Percentiles rank a stretch among this genome's conserved stretches.
These are phyloP conservation scores for Rhododendron griersonianum DNA, from an alignment of 148 eudicot genomes.

Conservation along the genomic window DNA sequence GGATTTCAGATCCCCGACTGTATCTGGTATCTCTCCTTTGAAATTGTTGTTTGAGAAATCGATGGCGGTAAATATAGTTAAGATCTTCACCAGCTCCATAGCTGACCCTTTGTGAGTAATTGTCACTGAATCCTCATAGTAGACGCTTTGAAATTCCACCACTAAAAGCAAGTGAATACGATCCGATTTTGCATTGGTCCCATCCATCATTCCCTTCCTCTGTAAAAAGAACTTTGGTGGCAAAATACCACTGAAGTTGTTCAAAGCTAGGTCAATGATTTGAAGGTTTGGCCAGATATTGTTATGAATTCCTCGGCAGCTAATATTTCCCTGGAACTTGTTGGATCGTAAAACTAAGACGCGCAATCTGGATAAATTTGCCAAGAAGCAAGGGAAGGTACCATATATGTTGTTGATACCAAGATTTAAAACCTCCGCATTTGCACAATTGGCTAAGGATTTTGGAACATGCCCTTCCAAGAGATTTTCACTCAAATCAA, in stretches of 20 bases:
- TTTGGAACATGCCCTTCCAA: conserved; percentile 39
- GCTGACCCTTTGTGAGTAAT: conserved; percentile 32
- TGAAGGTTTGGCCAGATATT: conserved; percentile 29
- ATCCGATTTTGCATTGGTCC: background rate
- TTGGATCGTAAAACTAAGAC: conserved; percentile 40
- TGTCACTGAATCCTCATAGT: conserved; percentile 25
- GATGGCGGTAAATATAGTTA: conserved; percentile 33
- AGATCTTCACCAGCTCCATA: conserved; percentile 37
- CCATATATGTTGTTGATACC: conserved; percentile 40
- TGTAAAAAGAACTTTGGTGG: background rate
- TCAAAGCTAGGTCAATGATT: conserved; percentile 36
- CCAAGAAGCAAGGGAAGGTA: conserved; percentile 45
- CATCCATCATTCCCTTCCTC: conserved; percentile 20
- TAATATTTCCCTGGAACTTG: background rate
- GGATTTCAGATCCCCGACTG: conserved; percentile 16
- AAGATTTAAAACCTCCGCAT: conserved; percentile 41
- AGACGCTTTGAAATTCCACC: accelerated
- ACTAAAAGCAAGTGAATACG: background rate
- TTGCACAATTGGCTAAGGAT: conserved; percentile 34
- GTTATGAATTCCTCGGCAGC: background rate
- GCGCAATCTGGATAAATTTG: conserved; percentile 22
- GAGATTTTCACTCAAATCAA: conserved; percentile 32
- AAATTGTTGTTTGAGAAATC: conserved; percentile 37
- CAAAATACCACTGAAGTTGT: conserved; percentile 31
- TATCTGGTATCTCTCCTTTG: conserved; percentile 25